These are phyloP conservation scores for Sambucus nigra DNA, from an alignment of 129 eudicot genomes.

Conservation along the genomic window DNA sequence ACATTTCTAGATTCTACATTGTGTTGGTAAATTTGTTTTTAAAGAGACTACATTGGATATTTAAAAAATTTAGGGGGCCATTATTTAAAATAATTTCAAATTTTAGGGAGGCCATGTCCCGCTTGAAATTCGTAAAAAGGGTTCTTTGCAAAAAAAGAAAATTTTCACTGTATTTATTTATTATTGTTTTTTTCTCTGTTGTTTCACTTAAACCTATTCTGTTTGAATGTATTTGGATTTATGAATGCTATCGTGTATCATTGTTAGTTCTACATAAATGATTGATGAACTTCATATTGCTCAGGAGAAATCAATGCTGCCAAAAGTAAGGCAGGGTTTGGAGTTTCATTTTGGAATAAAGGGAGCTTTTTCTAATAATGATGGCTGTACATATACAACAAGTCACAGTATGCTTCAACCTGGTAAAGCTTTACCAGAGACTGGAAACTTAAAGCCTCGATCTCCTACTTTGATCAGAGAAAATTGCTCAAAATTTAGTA, in stretches of 20 bases:
- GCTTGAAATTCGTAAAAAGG: too few relatives aligned
- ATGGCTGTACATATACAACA: conserved; percentile 8
- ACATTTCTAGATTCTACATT: too few relatives aligned
- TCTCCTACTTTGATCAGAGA: too few relatives aligned
- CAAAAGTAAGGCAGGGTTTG: conserved; percentile 6
- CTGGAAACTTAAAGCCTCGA: not conserved
- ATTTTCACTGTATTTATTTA: too few relatives aligned
- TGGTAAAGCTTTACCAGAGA: not conserved
- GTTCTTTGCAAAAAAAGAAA: too few relatives aligned
- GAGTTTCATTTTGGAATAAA: conserved; percentile 14
- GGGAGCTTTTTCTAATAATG: conserved; percentile 11
- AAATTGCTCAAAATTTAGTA: too few relatives aligned
- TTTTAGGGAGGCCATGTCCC: too few relatives aligned
- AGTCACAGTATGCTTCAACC: conserved; percentile 9
- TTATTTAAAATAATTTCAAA: too few relatives aligned
- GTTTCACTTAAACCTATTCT: too few relatives aligned
- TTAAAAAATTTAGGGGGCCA: too few relatives aligned
- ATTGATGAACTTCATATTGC: not conserved
- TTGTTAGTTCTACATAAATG: not conserved
- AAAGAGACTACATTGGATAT: too few relatives aligned
- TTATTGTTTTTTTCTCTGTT: not conserved
- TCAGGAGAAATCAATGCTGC: conserved; percentile 25
- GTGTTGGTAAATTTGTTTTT: too few relatives aligned
- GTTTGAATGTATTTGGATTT: not conserved
- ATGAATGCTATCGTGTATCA: not conserved